A percentile compares a stretch with the other conserved stretches of the same genome.
These are phyloP conservation scores for Monosporozyma unispora DNA, from an alignment of 805 yeast genomes.

Conservation along the genomic window DNA sequence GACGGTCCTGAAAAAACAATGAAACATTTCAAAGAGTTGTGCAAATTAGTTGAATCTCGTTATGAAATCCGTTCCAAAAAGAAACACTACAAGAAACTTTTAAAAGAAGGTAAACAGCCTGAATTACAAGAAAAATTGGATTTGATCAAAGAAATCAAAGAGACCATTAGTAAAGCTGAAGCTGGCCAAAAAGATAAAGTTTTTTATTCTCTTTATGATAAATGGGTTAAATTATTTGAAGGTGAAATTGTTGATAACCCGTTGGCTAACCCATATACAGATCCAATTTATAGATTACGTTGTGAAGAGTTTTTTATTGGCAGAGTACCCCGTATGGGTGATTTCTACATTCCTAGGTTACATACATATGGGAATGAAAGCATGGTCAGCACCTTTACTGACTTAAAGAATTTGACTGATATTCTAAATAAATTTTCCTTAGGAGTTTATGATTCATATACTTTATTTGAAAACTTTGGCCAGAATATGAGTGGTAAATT, in stretches of 20 bases:
- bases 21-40: slow-evolving; percentile 13
- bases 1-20: slow-evolving; percentile 15
- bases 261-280: slow-evolving; percentile 16
- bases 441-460: slow-evolving; percentile 8
- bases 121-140: slow-evolving; percentile 11
- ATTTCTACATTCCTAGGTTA: slow-evolving; percentile 22
- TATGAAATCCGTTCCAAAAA: slow-evolving; percentile 16
- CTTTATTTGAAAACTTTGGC: slow-evolving; percentile 15
- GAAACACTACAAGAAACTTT: slow-evolving; percentile 16
- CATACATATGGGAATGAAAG: slow-evolving; percentile 14
- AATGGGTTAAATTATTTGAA: slow-evolving; percentile 17
- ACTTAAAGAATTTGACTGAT: slow-evolving; percentile 10
- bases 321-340: slow-evolving; percentile 23
- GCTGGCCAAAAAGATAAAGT: slow-evolving; percentile 10
- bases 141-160: slow-evolving; percentile 9
- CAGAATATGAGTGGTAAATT: slow-evolving; percentile 17
- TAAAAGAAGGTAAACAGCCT: slow-evolving; percentile 14
- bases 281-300: slow-evolving; percentile 19
- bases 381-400: slow-evolving; percentile 13
- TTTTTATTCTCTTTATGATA: slow-evolving; percentile 7
- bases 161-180: slow-evolving; percentile 4
- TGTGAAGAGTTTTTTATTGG: slow-evolving; percentile 21
- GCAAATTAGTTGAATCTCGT: slow-evolving; percentile 11
- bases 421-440: slow-evolving; percentile 11
- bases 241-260: slow-evolving; percentile 19